Evolutionary conservation across 2,329 filamentous ascomycete species (phyloP), one percentile per base, ranked within the genome.

Genomic region (Thelonectria rubi): DNA sequence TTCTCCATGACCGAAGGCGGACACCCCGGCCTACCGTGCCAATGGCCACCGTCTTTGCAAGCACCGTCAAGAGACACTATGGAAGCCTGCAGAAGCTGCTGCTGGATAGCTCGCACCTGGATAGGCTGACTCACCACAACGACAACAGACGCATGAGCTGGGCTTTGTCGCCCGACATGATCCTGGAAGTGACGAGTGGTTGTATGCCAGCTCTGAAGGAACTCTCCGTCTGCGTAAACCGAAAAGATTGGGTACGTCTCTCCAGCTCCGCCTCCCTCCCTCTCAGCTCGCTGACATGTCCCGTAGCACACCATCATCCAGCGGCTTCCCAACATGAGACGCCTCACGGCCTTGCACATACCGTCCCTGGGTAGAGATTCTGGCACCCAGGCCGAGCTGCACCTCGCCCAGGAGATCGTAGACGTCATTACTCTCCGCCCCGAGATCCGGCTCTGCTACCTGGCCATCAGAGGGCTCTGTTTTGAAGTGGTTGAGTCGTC

Each of bases 51-150:
- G 45, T 64, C 37, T 65, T 62, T 30, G 45, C 55, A 10, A 51
- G 51, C 18, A 45, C 55, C 14, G 53, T 65, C 48, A 65, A 59
- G 48, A 65, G 55, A 17, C 62, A 65, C n/a, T 52, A 59, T 18
- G n/a, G 51, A n/a, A 65, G 62, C 39, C 55, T 65, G 37, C 62
- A 46, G 48, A 65, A 62, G 45, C 55, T 65, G 32, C 59, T 65
- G 14, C 24, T 65, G 34, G 59, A 65, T n/a, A 62, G 58, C 34
- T 58, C 55, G 11, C 62, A 62, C 18, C 59, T 55, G 12, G 48
- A 59, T 20, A 54, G 40, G 32, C 9, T 62, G 18, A 39, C 12
- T 18, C 58, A 55, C 17, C 34, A 55, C 21, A 47, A 34, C 7
- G 59, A 62, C 21, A 39, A 51, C 37, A 47, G 62, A 30, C 51